Evolutionary conservation across 1,284 basidiomycete species (phyloP).

Genomic region (Microbotryomycetes sp.): DNA sequence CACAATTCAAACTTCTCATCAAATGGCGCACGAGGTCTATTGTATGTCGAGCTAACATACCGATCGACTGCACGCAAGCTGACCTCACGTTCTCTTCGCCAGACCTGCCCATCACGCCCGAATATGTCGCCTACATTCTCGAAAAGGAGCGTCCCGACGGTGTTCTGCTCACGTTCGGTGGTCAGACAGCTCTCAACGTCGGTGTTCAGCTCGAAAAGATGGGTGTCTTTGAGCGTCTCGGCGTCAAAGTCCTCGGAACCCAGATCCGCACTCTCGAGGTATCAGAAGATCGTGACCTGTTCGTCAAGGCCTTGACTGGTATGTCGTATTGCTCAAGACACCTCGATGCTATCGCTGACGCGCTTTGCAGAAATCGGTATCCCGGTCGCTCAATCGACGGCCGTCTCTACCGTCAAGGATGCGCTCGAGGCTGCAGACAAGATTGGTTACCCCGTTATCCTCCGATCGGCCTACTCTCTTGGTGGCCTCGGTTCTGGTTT

Average conservation of each 20-base stretch:
- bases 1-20: constrained; percentile 85
- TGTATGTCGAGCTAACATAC: constrained; percentile 40
- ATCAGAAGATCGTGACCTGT: constrained; percentile 94
- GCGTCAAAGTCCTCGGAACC: constrained; percentile 90
- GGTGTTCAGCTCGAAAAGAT: constrained; percentile 96
- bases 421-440: constrained; percentile 82
- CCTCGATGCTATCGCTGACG: neutral
- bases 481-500: constrained; percentile 98
- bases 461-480: constrained; percentile 95
- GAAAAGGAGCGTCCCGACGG: constrained; percentile 98
- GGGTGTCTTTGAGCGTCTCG: constrained; percentile 91
- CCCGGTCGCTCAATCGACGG: constrained; percentile 92
- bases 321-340: constrained; percentile 25
- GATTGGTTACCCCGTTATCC: constrained; percentile 97
- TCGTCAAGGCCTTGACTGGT: constrained; percentile 95
- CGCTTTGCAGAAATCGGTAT: constrained; percentile 82
- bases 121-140: constrained; percentile 97
- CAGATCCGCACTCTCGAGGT: constrained; percentile 91
- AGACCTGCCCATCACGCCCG: constrained; percentile 85
- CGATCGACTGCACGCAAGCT: neutral
- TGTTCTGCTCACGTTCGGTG: constrained; percentile 94
- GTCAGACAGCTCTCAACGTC: constrained; percentile 95
- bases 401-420: constrained; percentile 89
- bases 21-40: constrained; percentile 93
- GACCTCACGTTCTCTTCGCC: neutral